Evolutionary conservation across 495 filamentous ascomycete genomes (phyloP), one percentile per base, ranked within the genome.

Genomic region (Penicillium paxilli): DNA sequence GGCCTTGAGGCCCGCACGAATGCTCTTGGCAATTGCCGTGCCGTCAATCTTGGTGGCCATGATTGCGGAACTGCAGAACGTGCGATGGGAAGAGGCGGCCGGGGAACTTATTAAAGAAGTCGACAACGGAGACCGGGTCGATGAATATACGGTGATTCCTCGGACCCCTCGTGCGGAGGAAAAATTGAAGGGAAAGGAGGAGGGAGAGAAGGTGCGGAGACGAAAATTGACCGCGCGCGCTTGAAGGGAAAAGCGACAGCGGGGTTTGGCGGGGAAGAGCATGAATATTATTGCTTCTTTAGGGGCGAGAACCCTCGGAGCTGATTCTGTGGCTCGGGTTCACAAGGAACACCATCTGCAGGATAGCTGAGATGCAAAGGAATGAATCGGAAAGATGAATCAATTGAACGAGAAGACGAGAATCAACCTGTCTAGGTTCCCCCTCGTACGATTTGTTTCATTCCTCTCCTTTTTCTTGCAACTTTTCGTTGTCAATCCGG

Each of bases 31-130:
- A 74, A 96, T 92, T 58, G 89, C 90, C 24, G 89, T 96, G 70
- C 94, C 94, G 76, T 98, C 93, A 65, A 98, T 94, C 78, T 89
- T 96, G 65, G 84, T 82, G 55, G 91, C 93, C 59, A 85, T 83
- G 90, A 95, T 96, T 52, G 76, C 75, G 59, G 69, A 66, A 30
- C 64, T 72, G 52, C 80, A 84, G 61, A 84, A 83, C 35, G 46
- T 51, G 58, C 80, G 63, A 54, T 49, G 49, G 44, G 48, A 54
- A 62, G 56, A 26, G 40, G 54, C 49, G 48, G 59, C 30, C 32
- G 44, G 47, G 41, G 19, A 49, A 26, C n/a, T 51, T n/a, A n/a
- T n/a, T 61, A 51, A 49, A 46, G 58, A 54, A 42, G 35, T 24
- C n/a, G 42, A 32, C 32, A 44, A 38, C 47, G 59, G 51, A 63